Base-by-base conservation (phyloP, 345 rosid species). In the Abelmoschus esculentus region DNA sequence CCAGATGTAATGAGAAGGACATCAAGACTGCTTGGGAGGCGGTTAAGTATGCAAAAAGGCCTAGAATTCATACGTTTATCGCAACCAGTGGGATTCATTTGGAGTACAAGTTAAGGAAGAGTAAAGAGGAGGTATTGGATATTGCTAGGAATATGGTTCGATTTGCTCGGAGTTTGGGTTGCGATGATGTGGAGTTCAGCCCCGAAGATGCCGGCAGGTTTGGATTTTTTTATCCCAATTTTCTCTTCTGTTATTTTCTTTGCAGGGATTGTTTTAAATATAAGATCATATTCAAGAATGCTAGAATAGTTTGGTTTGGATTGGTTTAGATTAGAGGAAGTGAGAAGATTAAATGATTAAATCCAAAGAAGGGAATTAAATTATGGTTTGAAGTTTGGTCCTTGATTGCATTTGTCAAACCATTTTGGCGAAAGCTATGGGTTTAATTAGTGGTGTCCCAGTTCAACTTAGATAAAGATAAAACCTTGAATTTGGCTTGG, bases 181-280 rank as follows among this genome's bases (percentile, higher is more conserved):
- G 98, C 67, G 76, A 89, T 0, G 99, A 95, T 66, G 89, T 95
- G 2, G 96, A 95, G 82, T 91, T 95, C 68, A 91, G 99, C 74
- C 96, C 99, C 0, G 99, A 95, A 76, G 99, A 95, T 78, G 99
- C 99, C 2, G 96, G 96, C 75, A 86, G 96, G 96, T 93, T 72
- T 3, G 40, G 10, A 11, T 3, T 28, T 29, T 17, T 9, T 54
- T 62, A 57, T 7, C 17, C 46, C 55, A 44, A 29, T 44, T 68
- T 49, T 49, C 53, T 49, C n/a, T n/a, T 32, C 5, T 32, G 36
- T 49, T 49, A 14, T 49, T 49, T 49, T 49, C 53, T 49, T 49
- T 14, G 13, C 18, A 38, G 11, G 67, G 52, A 18, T 32, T 60
- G 22, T 32, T 60, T 22, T 6, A 7, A 8, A 19, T 5, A 60